Evolutionary conservation across 345 rosid species (phyloP).

Genomic region (Populus simonii): DNA sequence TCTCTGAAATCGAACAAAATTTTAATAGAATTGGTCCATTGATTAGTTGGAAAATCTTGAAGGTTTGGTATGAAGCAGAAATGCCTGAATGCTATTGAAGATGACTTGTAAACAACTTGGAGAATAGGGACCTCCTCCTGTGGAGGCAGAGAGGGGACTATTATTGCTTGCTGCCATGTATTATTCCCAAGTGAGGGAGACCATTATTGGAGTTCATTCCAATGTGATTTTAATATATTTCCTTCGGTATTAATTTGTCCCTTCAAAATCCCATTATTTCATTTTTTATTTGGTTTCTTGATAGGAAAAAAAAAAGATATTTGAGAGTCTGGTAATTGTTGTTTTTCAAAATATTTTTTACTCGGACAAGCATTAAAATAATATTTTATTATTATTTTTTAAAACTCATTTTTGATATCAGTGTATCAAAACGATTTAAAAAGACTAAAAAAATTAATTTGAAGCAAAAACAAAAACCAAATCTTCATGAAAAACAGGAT

Average conservation of each 20-base stretch:
- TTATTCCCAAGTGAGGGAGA: not conserved
- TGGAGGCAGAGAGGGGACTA: not conserved
- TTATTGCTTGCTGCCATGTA: not conserved
- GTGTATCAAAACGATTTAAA: no score
- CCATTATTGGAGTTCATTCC: conserved; percentile 1
- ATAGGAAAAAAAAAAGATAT: no score
- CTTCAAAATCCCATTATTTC: not conserved
- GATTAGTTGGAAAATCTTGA: conserved; percentile 10
- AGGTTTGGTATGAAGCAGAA: not conserved
- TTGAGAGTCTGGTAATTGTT: accelerated
- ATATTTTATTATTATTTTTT: no score
- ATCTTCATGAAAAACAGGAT: no score
- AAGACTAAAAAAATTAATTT: no score
- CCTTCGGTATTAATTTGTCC: not conserved
- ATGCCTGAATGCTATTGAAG: conserved; percentile 9
- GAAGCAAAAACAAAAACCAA: no score
- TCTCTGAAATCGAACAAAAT: not conserved
- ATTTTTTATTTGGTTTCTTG: no score
- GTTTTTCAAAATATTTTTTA: no score
- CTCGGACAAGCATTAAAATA: accelerated
- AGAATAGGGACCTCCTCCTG: not conserved
- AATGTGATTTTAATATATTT: no score
- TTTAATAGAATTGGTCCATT: not conserved
- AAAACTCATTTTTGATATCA: accelerated
- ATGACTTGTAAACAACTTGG: conserved; percentile 14